phyloP scores from a whole-genome alignment of 208 protist genomes.

The Endotrypanum monterogeii region DNA sequence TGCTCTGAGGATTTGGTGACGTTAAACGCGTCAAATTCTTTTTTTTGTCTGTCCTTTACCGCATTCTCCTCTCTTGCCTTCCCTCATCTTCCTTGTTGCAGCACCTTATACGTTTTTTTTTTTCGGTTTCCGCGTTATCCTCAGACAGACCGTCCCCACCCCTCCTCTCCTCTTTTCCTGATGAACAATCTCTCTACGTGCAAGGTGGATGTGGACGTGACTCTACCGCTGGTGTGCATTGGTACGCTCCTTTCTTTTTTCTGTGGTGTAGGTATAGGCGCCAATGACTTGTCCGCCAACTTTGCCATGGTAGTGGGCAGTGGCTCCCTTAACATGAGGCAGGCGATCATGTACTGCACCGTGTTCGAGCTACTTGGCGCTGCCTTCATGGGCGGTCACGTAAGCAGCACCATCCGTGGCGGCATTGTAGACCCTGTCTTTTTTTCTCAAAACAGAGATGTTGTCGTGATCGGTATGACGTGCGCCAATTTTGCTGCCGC shows the following conservation, averaged over 20 bases:
- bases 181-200: slow-evolving; percentile 43
- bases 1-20: no score
- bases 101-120: neutral
- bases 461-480: slow-evolving; percentile 80
- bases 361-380: slow-evolving; percentile 83
- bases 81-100: neutral
- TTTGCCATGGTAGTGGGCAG: slow-evolving; percentile 89
- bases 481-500: slow-evolving; percentile 68
- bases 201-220: slow-evolving; percentile 59
- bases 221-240: slow-evolving; percentile 79
- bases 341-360: slow-evolving; percentile 82
- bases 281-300: slow-evolving; percentile 82
- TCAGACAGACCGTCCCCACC: no score
- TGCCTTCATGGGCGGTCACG: slow-evolving; percentile 83
- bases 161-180: no score
- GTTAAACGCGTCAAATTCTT: no score
- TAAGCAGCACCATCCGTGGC: slow-evolving; percentile 73
- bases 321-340: slow-evolving; percentile 78
- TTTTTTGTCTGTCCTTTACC: neutral
- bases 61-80: neutral
- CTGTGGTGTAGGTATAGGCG: slow-evolving; percentile 84
- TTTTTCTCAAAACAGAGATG: slow-evolving; percentile 65
- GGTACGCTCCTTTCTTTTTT: slow-evolving; percentile 77
- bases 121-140: slow-evolving; percentile 4
- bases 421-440: slow-evolving; percentile 72